Base-by-base conservation (phyloP, 805 yeast species). In the Wickerhamomyces bisporus region DNA sequence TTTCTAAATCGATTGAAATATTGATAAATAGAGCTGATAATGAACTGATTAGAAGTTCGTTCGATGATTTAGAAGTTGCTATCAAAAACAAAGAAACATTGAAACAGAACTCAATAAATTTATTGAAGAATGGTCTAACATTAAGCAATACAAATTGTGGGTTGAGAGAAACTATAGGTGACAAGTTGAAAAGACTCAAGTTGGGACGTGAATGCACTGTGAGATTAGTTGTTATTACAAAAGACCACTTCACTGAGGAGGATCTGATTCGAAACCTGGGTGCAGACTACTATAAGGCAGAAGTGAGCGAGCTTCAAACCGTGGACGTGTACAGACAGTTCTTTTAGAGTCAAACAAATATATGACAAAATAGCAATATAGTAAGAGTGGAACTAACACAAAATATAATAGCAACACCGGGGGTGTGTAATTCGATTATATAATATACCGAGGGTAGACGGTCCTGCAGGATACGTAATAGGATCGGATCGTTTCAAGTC, bases 1-100 rank as follows among this genome's bases (percentile, higher is more conserved):
- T 50, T 10, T 29, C 35, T n/a, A 53, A 52, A 32, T 41, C 52
- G 8, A 42, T 51, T 0, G 49, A 53, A 30, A 42, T 53, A 1
- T 33, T 55, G 28, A 42, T 53, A 8, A 42, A 37, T 23, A 45
- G 60, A 20, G 50, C 57, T 1, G 60, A 55, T 24, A 50, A 50
- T 34, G 60, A 55, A 28, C 28, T 52, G 12, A 7, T 23, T 7
- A 39, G 55, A 26, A 40, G 48, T 8, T 17, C 14, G 7, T 26
- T 50, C 7, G 9, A 18, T 2, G 45, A 39, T 14, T 38, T 44
- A 13, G 45, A 44, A 7, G 33, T 42, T 7, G 32, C 45, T 4
- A 21, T 23, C 1, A 44, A 47, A 13, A 52, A 52, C 29, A 21
- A 25, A 6, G 46, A 36, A 2, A 19, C 36, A 4, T 21, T 55